phyloP scores from a whole-genome alignment of 495 filamentous ascomycete genomes.

The Neurospora hispaniola region DNA sequence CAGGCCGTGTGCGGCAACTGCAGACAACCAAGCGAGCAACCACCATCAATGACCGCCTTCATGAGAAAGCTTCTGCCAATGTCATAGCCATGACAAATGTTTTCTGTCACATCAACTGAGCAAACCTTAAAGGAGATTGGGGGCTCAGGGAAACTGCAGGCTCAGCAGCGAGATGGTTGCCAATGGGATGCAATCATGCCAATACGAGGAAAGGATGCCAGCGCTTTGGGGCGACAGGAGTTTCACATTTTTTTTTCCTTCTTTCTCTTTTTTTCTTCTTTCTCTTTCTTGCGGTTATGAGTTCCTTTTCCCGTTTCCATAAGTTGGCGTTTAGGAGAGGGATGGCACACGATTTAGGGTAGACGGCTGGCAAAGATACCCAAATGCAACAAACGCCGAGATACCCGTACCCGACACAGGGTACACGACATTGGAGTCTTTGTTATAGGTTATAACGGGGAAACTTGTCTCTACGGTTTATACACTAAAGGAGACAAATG shows the following conservation, averaged over 20 bases:
- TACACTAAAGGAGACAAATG: not conserved
- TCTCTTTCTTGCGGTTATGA: too few relatives aligned
- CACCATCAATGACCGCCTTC: not conserved
- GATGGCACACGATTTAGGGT: not conserved
- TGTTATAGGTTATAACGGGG: not conserved
- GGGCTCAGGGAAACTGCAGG: not conserved
- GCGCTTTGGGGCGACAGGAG: not conserved
- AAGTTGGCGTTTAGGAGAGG: not conserved
- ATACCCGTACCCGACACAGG: not conserved
- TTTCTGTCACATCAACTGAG: not conserved
- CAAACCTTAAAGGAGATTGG: not conserved
- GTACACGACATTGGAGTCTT: not conserved
- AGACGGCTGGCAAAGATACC: not conserved
- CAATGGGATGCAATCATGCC: not conserved
- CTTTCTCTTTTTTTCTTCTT: not conserved
- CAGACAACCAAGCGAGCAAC: not conserved
- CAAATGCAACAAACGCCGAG: not conserved
- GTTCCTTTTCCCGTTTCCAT: not conserved
- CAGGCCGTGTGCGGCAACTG: not conserved
- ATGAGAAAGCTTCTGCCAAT: not conserved
- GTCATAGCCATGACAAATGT: not conserved
- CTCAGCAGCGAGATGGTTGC: not conserved
- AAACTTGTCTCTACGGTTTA: not conserved
- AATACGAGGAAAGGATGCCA: not conserved
- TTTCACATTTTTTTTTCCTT: not conserved